These are phyloP conservation scores for Xylaria telfairii DNA, from an alignment of 495 filamentous ascomycete genomes.

Conservation along the genomic window DNA sequence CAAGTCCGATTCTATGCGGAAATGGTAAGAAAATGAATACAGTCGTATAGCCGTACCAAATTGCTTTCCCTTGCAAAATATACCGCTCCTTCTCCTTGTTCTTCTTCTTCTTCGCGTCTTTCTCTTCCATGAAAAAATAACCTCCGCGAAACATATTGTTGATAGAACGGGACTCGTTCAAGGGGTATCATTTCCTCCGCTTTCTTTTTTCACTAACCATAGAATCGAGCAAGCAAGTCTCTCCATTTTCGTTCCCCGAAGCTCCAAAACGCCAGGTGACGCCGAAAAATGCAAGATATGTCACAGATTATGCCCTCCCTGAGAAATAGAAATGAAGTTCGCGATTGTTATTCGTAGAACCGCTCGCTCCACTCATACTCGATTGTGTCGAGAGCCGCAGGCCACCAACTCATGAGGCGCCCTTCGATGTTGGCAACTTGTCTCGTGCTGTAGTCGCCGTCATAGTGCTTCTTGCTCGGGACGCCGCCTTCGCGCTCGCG, in stretches of 20 bases:
- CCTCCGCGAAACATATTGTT: neutral
- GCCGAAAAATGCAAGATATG: neutral
- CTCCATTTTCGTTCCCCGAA: constrained; percentile 11
- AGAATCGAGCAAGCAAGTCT: constrained; percentile 19
- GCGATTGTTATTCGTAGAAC: constrained; percentile 37
- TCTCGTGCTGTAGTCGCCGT: neutral
- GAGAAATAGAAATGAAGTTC: neutral
- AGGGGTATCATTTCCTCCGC: constrained; percentile 19
- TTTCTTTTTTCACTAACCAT: neutral
- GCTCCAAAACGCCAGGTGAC: constrained; percentile 16
- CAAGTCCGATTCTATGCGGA: constrained; percentile 21
- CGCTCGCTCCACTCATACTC: constrained; percentile 38
- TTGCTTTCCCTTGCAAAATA: neutral
- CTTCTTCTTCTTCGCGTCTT: neutral
- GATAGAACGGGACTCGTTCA: constrained; percentile 12
- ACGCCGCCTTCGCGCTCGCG: constrained; percentile 8
- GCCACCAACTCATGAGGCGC: constrained; percentile 41
- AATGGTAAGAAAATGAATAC: constrained; percentile 7
- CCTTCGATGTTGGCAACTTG: constrained; percentile 33
- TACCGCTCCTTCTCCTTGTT: neutral
- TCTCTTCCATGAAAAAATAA: neutral
- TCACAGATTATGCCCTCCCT: neutral
- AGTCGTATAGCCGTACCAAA: constrained; percentile 1
- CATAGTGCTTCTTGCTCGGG: neutral
- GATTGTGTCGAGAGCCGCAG: constrained; percentile 26